A percentile compares a stretch with the other conserved stretches of the same genome.
phyloP scores from a whole-genome alignment of 805 yeast genomes.

The Hanseniaspora meyeri region DNA sequence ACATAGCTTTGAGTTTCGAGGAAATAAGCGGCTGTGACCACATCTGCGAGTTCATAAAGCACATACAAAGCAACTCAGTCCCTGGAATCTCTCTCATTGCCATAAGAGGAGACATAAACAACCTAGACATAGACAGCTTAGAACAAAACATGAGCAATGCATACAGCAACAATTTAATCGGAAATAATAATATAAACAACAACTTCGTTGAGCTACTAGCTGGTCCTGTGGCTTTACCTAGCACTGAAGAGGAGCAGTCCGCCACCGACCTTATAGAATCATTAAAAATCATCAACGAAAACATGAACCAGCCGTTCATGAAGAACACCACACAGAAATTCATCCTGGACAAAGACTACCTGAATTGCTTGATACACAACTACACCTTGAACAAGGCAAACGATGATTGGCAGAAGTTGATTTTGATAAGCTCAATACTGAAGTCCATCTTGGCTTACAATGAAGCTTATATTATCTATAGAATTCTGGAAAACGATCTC shows the following conservation, averaged over 20 bases:
- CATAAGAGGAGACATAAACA: slow-evolving; percentile 8
- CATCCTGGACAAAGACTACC: slow-evolving; percentile 42
- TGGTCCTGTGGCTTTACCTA: slow-evolving; percentile 67
- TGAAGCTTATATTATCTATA: slow-evolving; percentile 49
- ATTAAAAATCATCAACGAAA: slow-evolving; percentile 45
- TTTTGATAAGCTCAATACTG: slow-evolving; percentile 57
- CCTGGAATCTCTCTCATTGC: slow-evolving; percentile 62
- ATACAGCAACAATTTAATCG: slow-evolving; percentile 31
- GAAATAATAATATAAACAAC: slow-evolving; percentile 36
- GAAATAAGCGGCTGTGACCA: slow-evolving; percentile 81
- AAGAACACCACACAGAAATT: slow-evolving; percentile 50
- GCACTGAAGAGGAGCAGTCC: slow-evolving; percentile 36
- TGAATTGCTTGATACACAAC: slow-evolving; percentile 38
- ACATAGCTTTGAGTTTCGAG: slow-evolving; percentile 82
- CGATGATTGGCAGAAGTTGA: slow-evolving; percentile 43
- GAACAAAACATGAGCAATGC: neutral
- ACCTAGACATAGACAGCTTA: slow-evolving; percentile 1
- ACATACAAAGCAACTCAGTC: slow-evolving; percentile 49
- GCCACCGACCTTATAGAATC: slow-evolving; percentile 38
- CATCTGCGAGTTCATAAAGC: slow-evolving; percentile 66
- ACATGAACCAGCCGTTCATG: slow-evolving; percentile 44
- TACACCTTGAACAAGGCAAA: slow-evolving; percentile 47
- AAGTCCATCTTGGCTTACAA: slow-evolving; percentile 62
- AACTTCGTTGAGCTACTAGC: slow-evolving; percentile 56
- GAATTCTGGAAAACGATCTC: slow-evolving; percentile 40